Evolutionary conservation across 2,329 filamentous ascomycete species (phyloP), one percentile per base, ranked within the genome.

Genomic region (Chalaropsis thielavioides): DNA sequence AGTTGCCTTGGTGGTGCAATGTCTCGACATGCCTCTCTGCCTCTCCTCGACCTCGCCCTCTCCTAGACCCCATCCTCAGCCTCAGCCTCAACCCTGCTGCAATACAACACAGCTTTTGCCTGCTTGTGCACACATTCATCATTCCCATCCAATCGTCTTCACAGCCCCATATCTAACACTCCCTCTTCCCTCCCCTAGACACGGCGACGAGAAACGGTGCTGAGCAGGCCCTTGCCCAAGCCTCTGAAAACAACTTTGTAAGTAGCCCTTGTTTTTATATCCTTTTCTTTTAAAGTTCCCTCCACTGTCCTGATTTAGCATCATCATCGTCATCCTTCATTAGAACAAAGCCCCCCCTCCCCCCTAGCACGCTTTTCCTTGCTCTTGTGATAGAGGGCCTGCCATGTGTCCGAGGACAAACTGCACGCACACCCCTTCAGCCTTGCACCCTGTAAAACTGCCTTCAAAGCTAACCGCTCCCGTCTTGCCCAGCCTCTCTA

Each of bases 221-320:
- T 71, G 94, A 99, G 80, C 87, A 94, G 77, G 92, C 96, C 80
- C 89, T 99, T 71, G 85, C 82, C 72, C 89, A 94, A 77, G 94
- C 94, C 72, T 89, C 92, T 70, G 90, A 96, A 77, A 87, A 86
- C 74, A 92, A 99, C 80, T 99, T 97, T 76, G 94, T 99, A 86
- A 73, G 77, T 74, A 69, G 56, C 65, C 69, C 70, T 70, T 69
- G 69, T 59, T 61, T 61, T 68, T 65, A 66, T 66, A 64, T 62
- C 54, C 63, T 61, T 27, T 68, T n/a, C n/a, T n/a, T n/a, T n/a
- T n/a, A n/a, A n/a, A n/a, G n/a, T n/a, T n/a, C n/a, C n/a, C n/a
- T n/a, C n/a, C n/a, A n/a, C n/a, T 17, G 40, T 51, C 66, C 35
- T 67, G 38, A 49, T 66, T 19, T 19, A 35, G 13, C 27, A 35